Evolutionary conservation across 345 rosid species (phyloP), one percentile per base, ranked within the genome.

Genomic region (Pelargonium nanum): DNA sequence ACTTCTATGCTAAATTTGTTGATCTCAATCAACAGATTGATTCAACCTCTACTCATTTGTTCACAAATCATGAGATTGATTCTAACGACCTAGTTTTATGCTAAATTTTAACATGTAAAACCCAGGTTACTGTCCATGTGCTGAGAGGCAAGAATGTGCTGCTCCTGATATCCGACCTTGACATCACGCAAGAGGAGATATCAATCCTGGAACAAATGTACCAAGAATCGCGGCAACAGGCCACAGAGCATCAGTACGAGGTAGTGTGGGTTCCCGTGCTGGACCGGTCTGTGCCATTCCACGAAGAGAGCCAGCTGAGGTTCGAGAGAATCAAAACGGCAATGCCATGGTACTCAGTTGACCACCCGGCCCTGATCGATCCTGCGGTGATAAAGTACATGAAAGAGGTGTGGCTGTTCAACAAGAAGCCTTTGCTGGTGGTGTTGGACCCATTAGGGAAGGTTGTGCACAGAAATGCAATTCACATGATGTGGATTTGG

Each of bases 401-500:
- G 67, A 83, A 78, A 65, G 95, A 87, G 70, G 80, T 68, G 6
- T 87, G 87, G 85, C 63, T 51, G 17, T 85, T 83, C 75, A 71
- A 55, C 63, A 75, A 80, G 74, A 78, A 62, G 72, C 75, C 80
- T 1, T 23, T 85, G 64, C 68, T 87, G 1, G 89, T 87, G 23
- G 84, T 72, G 7, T 44, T 85, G 64, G 95, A 87, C 60, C 78
- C 75, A 0, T 80, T 81, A 52, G 95, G 87, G 6, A 80, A 53
- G 69, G 87, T 79, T 0, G 75, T 61, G 60, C 74, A 77, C 64
- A 55, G 68, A 1, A 78, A 86, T 2, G 85, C 91, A 10, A 62
- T 83, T 58, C 85, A 78, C 72, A 85, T 87, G 89, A 66, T 83
- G 81, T 76, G 81, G 81, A 85, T 85, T 52, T 87, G 95, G 95